Evolutionary conservation across 2,329 filamentous ascomycete genomes (phyloP).

Genomic region (Parafenestella ontariensis): DNA sequence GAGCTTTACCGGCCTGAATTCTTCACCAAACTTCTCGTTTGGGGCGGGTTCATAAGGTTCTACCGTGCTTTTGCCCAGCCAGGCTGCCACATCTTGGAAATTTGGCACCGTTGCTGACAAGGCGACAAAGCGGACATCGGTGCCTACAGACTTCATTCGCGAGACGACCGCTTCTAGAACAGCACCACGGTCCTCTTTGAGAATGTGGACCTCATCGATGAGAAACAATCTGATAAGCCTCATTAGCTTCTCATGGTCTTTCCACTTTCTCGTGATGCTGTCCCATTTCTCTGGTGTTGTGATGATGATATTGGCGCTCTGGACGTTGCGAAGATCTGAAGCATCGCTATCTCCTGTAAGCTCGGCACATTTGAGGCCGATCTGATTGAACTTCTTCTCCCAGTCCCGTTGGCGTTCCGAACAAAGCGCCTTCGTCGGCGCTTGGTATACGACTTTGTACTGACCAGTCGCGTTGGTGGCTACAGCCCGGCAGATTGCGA

Average conservation of each 20-base stretch:
- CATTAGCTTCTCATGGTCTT: constrained; percentile 77
- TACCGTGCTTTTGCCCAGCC: constrained; percentile 73
- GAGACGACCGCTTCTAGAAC: constrained; percentile 85
- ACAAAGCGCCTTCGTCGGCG: constrained; percentile 84
- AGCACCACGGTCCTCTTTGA: constrained; percentile 80
- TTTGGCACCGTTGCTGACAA: constrained; percentile 86
- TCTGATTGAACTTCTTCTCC: constrained; percentile 72
- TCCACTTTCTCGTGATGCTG: constrained; percentile 86
- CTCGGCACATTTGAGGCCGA: constrained; percentile 75
- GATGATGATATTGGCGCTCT: constrained; percentile 80
- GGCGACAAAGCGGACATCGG: constrained; percentile 78
- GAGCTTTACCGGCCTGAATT: constrained; percentile 78
- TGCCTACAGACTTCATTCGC: constrained; percentile 82
- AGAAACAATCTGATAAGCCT: constrained; percentile 79
- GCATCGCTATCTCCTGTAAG: constrained; percentile 82
- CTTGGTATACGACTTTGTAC: constrained; percentile 85
- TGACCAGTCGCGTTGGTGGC: constrained; percentile 62
- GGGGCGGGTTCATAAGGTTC: constrained; percentile 69
- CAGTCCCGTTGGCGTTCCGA: constrained; percentile 79
- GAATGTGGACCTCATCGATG: constrained; percentile 87
- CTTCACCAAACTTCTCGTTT: constrained; percentile 76
- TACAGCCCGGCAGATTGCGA: constrained; percentile 78
- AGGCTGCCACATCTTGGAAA: constrained; percentile 77
- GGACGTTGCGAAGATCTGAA: constrained; percentile 70
- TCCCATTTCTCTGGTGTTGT: constrained; percentile 94